Evolutionary conservation across 2,329 filamentous ascomycete species (phyloP).

Genomic region (Sporothrix inflata): DNA sequence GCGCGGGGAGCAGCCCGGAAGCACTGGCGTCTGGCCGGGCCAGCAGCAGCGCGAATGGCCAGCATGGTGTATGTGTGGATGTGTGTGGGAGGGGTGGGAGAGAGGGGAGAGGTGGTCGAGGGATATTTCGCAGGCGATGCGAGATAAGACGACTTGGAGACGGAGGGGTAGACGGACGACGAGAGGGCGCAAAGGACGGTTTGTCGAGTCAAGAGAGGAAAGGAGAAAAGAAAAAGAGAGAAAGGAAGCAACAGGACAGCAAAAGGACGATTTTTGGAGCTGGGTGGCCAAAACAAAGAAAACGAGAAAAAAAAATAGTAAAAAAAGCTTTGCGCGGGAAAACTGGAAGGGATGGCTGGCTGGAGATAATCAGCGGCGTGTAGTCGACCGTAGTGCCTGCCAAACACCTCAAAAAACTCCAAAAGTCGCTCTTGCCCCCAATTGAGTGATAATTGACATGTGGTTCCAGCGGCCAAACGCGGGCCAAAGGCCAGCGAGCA

Average conservation of each 20-base stretch:
- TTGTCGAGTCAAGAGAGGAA: background rate
- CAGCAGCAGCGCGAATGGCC: slow-evolving; percentile 76
- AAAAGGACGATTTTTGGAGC: slow-evolving; percentile 13
- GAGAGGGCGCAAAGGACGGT: background rate
- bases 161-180: background rate
- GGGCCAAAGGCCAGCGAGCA: slow-evolving; percentile 23
- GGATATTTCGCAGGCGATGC: slow-evolving; percentile 14
- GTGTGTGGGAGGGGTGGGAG: slow-evolving; percentile 14
- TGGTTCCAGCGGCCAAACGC: slow-evolving; percentile 29
- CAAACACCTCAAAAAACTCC: background rate
- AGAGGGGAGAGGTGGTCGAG: slow-evolving; percentile 7
- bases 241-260: slow-evolving; percentile 6
- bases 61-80: slow-evolving; percentile 66
- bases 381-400: background rate
- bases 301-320: slow-evolving; percentile 18
- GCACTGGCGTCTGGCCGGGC: slow-evolving; percentile 76
- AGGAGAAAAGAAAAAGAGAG: slow-evolving; percentile 11
- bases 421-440: slow-evolving; percentile 5
- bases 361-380: slow-evolving; percentile 26
- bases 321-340: slow-evolving; percentile 26
- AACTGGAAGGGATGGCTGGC: slow-evolving; percentile 23
- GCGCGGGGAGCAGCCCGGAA: slow-evolving; percentile 69
- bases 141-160: background rate
- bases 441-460: slow-evolving; percentile 34
- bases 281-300: slow-evolving; percentile 19